Evolutionary conservation across 2,329 filamentous ascomycete species (phyloP).

Genomic region (Diaporthe helianthi): DNA sequence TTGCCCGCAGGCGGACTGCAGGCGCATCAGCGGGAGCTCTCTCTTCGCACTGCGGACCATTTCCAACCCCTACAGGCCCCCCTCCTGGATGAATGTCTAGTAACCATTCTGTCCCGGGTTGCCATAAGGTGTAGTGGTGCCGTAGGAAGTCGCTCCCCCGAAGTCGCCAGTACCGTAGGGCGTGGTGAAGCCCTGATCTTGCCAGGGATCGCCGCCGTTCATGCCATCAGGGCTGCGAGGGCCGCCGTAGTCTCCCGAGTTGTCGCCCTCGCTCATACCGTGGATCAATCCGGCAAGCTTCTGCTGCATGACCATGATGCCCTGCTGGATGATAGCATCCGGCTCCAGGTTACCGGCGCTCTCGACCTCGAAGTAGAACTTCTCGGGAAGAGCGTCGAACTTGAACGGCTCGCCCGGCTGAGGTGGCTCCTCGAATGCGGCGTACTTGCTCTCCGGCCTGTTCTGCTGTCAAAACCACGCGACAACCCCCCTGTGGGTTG

Average conservation of each 20-base stretch:
- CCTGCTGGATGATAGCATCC: conserved; percentile 86
- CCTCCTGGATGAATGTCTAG: not conserved
- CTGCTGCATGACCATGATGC: conserved; percentile 86
- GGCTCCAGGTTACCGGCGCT: conserved; percentile 87
- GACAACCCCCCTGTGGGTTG: not conserved
- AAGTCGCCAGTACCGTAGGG: conserved; percentile 65
- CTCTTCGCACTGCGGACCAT: not conserved
- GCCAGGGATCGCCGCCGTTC: conserved; percentile 64
- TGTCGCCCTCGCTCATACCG: conserved; percentile 57
- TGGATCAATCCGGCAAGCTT: conserved; percentile 80
- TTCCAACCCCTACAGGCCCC: not conserved
- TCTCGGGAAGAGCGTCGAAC: conserved; percentile 82
- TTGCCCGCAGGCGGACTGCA: not conserved
- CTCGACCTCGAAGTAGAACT: conserved; percentile 95
- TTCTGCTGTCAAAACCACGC: conserved; percentile 39
- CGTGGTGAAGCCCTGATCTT: conserved; percentile 72
- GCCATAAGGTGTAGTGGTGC: conserved; percentile 53
- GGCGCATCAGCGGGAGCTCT: not conserved
- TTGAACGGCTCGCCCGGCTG: conserved; percentile 88
- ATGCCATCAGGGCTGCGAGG: conserved; percentile 72
- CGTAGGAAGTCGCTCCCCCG: conserved; percentile 55
- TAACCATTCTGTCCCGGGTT: conserved; percentile 58
- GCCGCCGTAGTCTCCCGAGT: conserved; percentile 64
- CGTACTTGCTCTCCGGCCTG: conserved; percentile 84
- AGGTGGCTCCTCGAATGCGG: conserved; percentile 78